These are phyloP conservation scores for Trichoderma semiorbis DNA, from an alignment of 2,329 filamentous ascomycete species.

Conservation along the genomic window DNA sequence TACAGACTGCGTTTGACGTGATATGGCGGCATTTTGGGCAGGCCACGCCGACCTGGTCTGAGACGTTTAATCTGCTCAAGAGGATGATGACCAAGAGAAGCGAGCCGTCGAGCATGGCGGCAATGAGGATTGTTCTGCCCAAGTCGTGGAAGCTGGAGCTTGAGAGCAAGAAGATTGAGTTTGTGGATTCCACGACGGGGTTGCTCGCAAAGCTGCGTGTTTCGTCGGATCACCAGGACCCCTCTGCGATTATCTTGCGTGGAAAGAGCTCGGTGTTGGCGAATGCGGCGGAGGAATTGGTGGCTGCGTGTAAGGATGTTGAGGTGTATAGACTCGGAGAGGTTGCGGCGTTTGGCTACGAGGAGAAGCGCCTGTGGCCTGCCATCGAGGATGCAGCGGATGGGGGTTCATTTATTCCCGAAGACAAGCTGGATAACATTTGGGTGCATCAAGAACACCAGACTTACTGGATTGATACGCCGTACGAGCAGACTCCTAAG, in stretches of 20 bases:
- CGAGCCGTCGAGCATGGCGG: conserved; percentile 34
- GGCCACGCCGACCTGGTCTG: conserved; percentile 38
- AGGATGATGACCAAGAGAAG: conserved; percentile 34
- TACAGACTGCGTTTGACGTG: conserved; percentile 37
- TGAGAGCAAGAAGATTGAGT: conserved; percentile 32
- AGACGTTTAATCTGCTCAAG: conserved; percentile 38
- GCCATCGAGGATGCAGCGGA: conserved; percentile 29
- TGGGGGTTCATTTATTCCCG: conserved; percentile 24
- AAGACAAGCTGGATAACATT: conserved; percentile 27
- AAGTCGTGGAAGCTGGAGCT: conserved; percentile 34
- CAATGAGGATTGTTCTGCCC: conserved; percentile 37
- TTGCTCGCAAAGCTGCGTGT: conserved; percentile 33
- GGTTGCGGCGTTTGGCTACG: conserved; percentile 34
- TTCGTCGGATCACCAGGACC: conserved; percentile 31
- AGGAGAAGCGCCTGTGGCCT: conserved; percentile 36
- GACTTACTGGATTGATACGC: conserved; percentile 30
- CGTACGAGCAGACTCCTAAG: conserved; percentile 38
- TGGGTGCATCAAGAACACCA: conserved; percentile 36
- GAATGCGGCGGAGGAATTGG: conserved; percentile 35
- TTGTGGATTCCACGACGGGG: conserved; percentile 35
- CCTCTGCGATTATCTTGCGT: conserved; percentile 33
- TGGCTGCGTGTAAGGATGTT: conserved; percentile 29
- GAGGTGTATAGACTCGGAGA: conserved; percentile 38
- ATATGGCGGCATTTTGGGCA: conserved; percentile 31
- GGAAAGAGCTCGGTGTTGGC: conserved; percentile 31